Percentiles rank a stretch among this genome's conserved stretches.
These are phyloP conservation scores for Acanthamoeba sp. DNA, from an alignment of 208 protist genomes.

Conservation along the genomic window DNA sequence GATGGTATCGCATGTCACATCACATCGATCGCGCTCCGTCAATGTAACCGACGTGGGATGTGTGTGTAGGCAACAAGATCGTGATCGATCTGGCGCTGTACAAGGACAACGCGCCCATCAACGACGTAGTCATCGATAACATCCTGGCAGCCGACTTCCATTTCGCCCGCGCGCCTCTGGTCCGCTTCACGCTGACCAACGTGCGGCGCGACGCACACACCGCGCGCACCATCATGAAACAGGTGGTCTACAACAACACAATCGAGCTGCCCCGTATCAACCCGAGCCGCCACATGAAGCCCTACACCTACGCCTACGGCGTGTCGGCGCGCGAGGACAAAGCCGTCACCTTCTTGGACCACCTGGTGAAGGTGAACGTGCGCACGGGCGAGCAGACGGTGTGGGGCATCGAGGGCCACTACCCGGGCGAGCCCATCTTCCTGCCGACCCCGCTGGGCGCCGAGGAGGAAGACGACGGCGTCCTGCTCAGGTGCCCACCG, in stretches of 20 bases:
- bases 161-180: not conserved
- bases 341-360: not conserved
- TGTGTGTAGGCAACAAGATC: not conserved
- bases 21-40: no score
- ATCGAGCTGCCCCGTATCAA: constrained; percentile 47
- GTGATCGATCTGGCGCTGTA: not conserved
- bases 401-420: not conserved
- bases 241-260: not conserved
- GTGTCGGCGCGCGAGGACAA: not conserved
- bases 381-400: not conserved
- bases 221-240: not conserved
- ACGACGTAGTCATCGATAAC: not conserved
- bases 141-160: not conserved
- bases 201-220: not conserved
- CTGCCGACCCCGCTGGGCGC: not conserved
- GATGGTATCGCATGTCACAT: not conserved
- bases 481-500: not conserved
- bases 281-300: not conserved
- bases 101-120: not conserved
- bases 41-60: not conserved
- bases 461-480: not conserved
- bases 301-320: constrained; percentile 2
- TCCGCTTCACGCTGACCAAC: constrained; percentile 14
- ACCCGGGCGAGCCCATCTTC: constrained; percentile 4
- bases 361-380: constrained; percentile 3